Evolutionary conservation across 345 rosid species (phyloP), one percentile per base, ranked within the genome.

Genomic region (Populus alba): DNA sequence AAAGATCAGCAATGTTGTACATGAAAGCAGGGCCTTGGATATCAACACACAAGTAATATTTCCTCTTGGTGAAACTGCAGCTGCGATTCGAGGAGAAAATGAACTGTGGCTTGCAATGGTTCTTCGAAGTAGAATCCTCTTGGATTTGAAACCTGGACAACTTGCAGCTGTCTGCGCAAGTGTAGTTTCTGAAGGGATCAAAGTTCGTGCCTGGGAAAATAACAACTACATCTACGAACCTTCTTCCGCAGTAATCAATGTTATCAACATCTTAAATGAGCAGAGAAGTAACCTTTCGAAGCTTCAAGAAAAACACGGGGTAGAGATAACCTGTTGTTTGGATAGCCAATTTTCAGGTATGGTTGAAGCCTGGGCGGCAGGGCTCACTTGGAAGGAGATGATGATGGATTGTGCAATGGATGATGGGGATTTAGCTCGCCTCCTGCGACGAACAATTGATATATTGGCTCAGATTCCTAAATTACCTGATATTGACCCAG

Each of bases 301-400:
- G 80, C 89, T 95, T 65, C 98, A 95, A 79, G 93, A 91, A 79
- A 93, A 89, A 80, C 95, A 96, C n/a, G 94, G 88, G 76, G 93
- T 96, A 43, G 84, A 80, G 80, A 89, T 89, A 69, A 80, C 97
- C 5, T 92, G 97, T 74, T 88, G 88, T 81, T 73, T 95, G 85
- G 98, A 92, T 55, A 81, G 85, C 88, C 97, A 96, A 75, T 93
- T 93, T 83, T 81, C 93, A n/a, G 99, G 99, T 78, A 91, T 94
- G 99, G 97, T 96, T 7, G 99, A 92, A 83, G 98, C 99, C 33
- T 96, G 99, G 99, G 98, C 97, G 20, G 90, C 97, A 8, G 99
- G 98, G 51, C 81, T 96, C 81, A 92, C 91, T 18, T 93, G 99
- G 99, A 89, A 86, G 85, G 99, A 96, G 79, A 85, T 95, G 80